Percentiles rank a stretch among this genome's conserved stretches.
Evolutionary conservation across 2,329 filamentous ascomycete genomes (phyloP).

Genomic region (Penicillium oxalicum): DNA sequence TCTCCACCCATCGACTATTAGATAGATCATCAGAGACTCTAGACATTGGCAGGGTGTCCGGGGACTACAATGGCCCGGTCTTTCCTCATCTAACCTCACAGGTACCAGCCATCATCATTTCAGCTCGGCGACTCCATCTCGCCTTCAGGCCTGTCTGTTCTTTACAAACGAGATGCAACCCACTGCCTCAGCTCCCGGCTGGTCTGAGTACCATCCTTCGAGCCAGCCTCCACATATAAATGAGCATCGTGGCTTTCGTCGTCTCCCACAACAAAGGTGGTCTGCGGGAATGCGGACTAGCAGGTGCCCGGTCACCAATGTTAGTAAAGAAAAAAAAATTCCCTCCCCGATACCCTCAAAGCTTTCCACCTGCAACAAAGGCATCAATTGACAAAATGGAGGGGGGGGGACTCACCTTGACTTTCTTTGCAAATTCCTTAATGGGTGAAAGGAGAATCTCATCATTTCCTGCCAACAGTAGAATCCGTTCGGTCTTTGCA

Average conservation of each 20-base stretch:
- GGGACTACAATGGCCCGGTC: too few species aligned
- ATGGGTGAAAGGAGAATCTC: slow-evolving; percentile 47
- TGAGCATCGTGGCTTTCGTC: slow-evolving; percentile 28
- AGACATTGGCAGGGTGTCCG: too few species aligned
- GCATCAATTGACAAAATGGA: neutral
- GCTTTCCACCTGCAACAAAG: neutral
- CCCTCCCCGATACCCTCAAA: neutral
- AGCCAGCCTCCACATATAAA: slow-evolving; percentile 18
- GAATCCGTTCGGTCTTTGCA: slow-evolving; percentile 42
- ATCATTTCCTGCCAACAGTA: slow-evolving; percentile 49
- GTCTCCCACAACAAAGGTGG: slow-evolving; percentile 23
- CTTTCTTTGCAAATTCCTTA: slow-evolving; percentile 27
- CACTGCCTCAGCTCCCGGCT: slow-evolving; percentile 24
- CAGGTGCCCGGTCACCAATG: neutral
- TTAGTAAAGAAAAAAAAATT: neutral
- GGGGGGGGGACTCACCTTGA: slow-evolving; percentile 22
- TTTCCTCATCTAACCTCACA: too few species aligned
- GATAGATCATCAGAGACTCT: too few species aligned
- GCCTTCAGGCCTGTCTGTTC: too few species aligned
- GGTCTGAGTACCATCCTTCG: slow-evolving; percentile 23
- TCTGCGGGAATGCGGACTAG: slow-evolving; percentile 28
- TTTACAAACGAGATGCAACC: slow-evolving; percentile 24
- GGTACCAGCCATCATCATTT: too few species aligned
- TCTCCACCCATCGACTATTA: too few species aligned
- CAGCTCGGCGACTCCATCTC: too few species aligned